Base-by-base conservation (phyloP, 768 basidiomycete species). In the Amanita exitialis region DNA sequence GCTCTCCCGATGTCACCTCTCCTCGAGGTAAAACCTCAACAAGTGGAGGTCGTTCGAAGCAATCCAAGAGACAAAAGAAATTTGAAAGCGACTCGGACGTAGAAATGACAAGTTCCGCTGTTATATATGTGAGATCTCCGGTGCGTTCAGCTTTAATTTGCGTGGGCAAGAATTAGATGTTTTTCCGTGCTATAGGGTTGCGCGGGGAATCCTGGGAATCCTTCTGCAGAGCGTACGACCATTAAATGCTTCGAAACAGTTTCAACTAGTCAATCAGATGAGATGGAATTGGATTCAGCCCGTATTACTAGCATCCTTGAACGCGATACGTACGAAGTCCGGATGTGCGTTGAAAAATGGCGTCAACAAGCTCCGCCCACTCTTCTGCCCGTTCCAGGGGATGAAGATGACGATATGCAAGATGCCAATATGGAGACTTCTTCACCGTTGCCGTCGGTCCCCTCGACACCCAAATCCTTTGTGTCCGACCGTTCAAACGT, bases 231-330 rank as follows among this genome's bases (percentile, higher is more conserved):
- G 20, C 21, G 20, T n/a, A 20, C 6, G 28, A 3, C 8, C 7
- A 9, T 18, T 4, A 30, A 34, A 13, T 61, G 21, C 20, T 27
- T 30, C 9, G 66, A 71, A 27, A 59, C 78, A 16, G 68, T 84
- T 6, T 80, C 78, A 18, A 83, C 80, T 43, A 85, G 83, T 56
- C 78, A 83, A 61, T 82, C 81, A 44, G 79, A 83, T 54, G 84
- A 84, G 59, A 66, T 73, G 42, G 82, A 85, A 55, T 65, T 83
- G 44, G 62, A 61, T 39, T 48, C 69, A 6, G 66, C 67, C 6
- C 34, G 28, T n/a, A 57, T 56, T 36, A 34, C 61, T 16, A 16
- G 15, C 9, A 16, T 15, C 15, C 15, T 16, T 21, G 48, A 52
- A 4, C 60, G 59, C 23, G 60, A 70, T 54, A 54, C 58, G 1